phyloP scores from a whole-genome alignment of 2,329 filamentous ascomycete species.

The Sporothrix variecibatus region DNA sequence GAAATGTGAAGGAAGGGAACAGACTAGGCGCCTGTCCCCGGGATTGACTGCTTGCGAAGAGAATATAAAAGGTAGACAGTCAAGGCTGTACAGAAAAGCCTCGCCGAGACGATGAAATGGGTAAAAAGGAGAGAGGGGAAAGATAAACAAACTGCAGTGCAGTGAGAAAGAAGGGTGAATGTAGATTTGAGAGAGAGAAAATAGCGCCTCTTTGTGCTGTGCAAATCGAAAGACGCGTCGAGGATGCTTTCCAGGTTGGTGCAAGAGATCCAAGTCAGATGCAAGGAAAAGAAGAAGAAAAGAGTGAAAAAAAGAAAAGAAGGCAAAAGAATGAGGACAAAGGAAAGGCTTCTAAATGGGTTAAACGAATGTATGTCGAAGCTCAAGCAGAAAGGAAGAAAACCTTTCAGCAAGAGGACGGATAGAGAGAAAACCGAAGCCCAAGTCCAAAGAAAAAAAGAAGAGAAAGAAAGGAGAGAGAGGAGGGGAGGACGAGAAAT shows the following conservation, averaged over 20 bases:
- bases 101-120: background rate
- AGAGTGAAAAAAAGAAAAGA: background rate
- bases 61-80: background rate
- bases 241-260: background rate
- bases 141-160: background rate
- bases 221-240: background rate
- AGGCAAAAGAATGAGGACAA: background rate
- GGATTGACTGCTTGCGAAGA: background rate
- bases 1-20: background rate
- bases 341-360: background rate
- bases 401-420: background rate
- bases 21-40: background rate
- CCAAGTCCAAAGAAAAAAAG: background rate
- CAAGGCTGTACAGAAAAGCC: background rate
- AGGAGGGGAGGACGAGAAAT: background rate
- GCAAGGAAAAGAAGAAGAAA: background rate
- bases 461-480: background rate
- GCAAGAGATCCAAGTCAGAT: background rate
- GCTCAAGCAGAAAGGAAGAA: background rate
- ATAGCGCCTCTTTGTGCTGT: background rate
- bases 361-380: background rate
- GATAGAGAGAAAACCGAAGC: background rate
- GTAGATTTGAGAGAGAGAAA: background rate
- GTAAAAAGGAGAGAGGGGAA: background rate
- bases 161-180: background rate